Evolutionary conservation across 1,139 yeast species (phyloP).

Genomic region (Hyphopichia fennica): DNA sequence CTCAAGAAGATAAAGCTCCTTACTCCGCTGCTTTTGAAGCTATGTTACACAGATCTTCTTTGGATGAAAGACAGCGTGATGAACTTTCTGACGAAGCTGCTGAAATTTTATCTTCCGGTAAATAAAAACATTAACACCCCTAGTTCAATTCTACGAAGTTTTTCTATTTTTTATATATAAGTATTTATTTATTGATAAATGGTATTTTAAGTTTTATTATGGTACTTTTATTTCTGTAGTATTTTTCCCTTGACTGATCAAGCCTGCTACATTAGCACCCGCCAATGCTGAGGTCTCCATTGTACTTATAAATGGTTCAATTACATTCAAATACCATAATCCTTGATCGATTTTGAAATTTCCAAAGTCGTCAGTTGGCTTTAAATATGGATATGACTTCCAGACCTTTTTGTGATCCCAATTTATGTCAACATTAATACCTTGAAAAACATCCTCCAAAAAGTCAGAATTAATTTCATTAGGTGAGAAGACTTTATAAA

Average conservation of each 20-base stretch:
- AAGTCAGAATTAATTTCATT: slow-evolving; percentile 14
- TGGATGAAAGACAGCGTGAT: slow-evolving; percentile 49
- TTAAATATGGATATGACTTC: slow-evolving; percentile 36
- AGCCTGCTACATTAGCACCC: slow-evolving; percentile 43
- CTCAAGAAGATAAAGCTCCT: slow-evolving; percentile 58
- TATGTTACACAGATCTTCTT: slow-evolving; percentile 53
- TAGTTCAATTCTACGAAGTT: neutral
- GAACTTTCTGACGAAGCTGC: slow-evolving; percentile 46
- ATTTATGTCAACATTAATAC: slow-evolving; percentile 12
- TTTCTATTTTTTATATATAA: neutral
- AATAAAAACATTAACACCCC: neutral
- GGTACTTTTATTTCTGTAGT: neutral
- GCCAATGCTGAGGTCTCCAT: slow-evolving; percentile 51
- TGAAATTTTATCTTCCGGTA: slow-evolving; percentile 22
- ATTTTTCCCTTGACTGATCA: slow-evolving; percentile 12
- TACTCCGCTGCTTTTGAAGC: slow-evolving; percentile 52
- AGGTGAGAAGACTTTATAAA: slow-evolving; percentile 41
- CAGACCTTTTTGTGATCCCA: slow-evolving; percentile 18
- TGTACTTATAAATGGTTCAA: slow-evolving; percentile 45
- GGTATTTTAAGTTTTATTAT: neutral
- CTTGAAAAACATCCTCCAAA: slow-evolving; percentile 11
- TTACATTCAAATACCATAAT: slow-evolving; percentile 39
- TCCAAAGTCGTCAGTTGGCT: slow-evolving; percentile 17
- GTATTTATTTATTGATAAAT: neutral
- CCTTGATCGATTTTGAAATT: slow-evolving; percentile 23